Conservation (phyloP, 441 rosid genomes). For the Jatropha multifida region DNA sequence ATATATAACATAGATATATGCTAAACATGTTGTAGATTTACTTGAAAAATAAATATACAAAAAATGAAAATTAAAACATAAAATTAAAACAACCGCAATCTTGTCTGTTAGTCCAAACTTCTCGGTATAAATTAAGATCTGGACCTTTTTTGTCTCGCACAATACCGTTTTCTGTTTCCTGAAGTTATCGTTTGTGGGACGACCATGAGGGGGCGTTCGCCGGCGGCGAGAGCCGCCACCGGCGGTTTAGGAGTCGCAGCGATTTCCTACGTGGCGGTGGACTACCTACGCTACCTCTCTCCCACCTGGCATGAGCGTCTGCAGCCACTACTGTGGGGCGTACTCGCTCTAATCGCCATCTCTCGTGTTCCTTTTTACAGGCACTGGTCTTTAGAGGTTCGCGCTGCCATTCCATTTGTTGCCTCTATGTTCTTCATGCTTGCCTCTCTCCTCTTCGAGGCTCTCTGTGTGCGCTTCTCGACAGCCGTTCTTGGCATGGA, state of each 20-base stretch:
- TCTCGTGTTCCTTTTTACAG: conserved; percentile 70
- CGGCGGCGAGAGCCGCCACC: conserved; percentile 23
- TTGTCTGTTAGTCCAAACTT: not conserved
- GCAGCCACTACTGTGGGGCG: conserved; percentile 74
- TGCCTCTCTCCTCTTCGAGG: conserved; percentile 64
- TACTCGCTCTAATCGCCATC: conserved; percentile 60
- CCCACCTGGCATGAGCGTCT: conserved; percentile 75
- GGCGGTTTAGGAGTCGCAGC: conserved; percentile 85
- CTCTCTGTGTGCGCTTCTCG: conserved; percentile 80
- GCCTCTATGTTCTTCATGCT: conserved; percentile 78
- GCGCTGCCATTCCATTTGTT: conserved; percentile 66
- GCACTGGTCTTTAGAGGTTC: conserved; percentile 80
- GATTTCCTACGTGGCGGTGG: conserved; percentile 67
- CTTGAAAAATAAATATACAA: no score
- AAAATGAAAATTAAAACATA: no score
- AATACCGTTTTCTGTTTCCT: not conserved
- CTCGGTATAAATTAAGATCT: not conserved
- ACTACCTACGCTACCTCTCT: conserved; percentile 74
- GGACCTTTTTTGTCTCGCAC: not conserved
- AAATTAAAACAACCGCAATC: not conserved
- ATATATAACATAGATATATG: no score
- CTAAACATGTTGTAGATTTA: no score
- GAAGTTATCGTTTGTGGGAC: not conserved
- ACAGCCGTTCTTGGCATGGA: conserved; percentile 88
- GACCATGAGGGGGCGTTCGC: conserved; percentile 36